A percentile compares a stretch with the other conserved stretches of the same genome.
Conservation (phyloP, 805 yeast genomes). For the Clavispora phyllophila region DNA sequence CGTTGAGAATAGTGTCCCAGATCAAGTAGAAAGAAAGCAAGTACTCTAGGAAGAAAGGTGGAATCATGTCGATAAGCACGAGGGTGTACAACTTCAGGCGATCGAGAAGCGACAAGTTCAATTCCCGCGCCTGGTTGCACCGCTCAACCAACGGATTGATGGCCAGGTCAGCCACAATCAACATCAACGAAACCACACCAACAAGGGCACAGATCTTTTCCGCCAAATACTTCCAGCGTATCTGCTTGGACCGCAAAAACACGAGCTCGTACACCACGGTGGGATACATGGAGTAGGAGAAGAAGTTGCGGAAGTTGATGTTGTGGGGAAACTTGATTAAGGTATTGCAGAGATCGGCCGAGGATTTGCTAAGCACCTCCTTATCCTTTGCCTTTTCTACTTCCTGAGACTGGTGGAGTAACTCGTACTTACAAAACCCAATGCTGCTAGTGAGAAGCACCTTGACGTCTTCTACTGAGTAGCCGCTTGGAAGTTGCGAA, state of each 20-base stretch:
- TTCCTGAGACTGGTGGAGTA: conserved; percentile 48
- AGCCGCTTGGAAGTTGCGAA: conserved; percentile 30
- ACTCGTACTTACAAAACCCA: conserved; percentile 68
- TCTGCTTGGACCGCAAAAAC: conserved; percentile 67
- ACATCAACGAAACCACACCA: conserved; percentile 82
- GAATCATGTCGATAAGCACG: conserved; percentile 66
- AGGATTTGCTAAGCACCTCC: conserved; percentile 8
- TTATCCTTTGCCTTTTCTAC: conserved; percentile 13
- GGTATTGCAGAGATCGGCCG: conserved; percentile 5
- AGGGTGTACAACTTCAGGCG: conserved; percentile 48
- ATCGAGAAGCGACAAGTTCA: conserved; percentile 38
- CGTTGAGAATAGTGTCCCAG: conserved; percentile 92
- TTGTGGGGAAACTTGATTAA: conserved; percentile 62
- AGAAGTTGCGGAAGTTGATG: conserved; percentile 59
- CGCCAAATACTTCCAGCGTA: conserved; percentile 65
- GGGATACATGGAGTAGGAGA: conserved; percentile 82
- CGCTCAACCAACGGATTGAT: conserved; percentile 69
- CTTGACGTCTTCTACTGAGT: conserved; percentile 20
- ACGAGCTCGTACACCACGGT: conserved; percentile 78
- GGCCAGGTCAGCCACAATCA: conserved; percentile 67
- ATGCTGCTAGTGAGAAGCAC: conserved; percentile 38
- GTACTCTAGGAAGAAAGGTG: conserved; percentile 74
- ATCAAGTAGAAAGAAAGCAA: conserved; percentile 79
- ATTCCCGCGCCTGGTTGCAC: conserved; percentile 48
- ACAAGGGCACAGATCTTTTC: conserved; percentile 75